Base-by-base conservation (phyloP, 345 rosid species). In the Boechera retrofracta region DNA sequence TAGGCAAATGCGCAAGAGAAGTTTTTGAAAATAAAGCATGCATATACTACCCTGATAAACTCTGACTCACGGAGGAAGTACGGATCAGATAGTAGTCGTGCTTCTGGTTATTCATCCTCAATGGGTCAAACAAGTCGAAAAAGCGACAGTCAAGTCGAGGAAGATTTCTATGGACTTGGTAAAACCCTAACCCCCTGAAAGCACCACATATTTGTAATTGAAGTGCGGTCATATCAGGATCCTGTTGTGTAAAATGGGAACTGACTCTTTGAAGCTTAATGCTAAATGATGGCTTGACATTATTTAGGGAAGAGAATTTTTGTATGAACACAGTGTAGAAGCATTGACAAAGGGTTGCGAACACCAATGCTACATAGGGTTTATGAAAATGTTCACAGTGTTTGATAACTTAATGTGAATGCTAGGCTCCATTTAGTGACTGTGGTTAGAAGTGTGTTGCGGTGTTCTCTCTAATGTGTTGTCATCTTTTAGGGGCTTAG, bases 161-260 rank as follows among this genome's bases (percentile, higher is more conserved):
- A 93, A 78, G 92, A 89, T 66, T 95, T 95, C 76, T 95, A 90
- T 75, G 98, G 99, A 82, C 79, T 95, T 58, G 99, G 99, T 92
- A 92, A 86, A 74, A 26, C 57, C 66, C 44, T 73, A 48, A 10
- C 13, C 6, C 51, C 31, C 13, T 71, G 5, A 65, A 29, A 36
- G 7, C 53, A 55, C 21, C 52, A 60, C 24, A 5, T 10, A 18
- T 10, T 52, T 60, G 7, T 62, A 6, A 26, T 1, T 55, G 67
- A 71, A 63, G 35, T 64, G 42, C 6, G 51, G 18, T 69, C 47
- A 35, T 53, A 47, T 38, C 0, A 45, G 35, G 54, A 12, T 63
- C 71, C 6, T 42, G 12, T 45, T 44, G 9, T 62, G 70, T 61
- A 41, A 60, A 5, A 10, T n/a, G 38, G 29, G 42, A 5, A 16